Base-by-base conservation (phyloP, 1,139 yeast genomes). In the Meyerozyma elateridarum region DNA sequence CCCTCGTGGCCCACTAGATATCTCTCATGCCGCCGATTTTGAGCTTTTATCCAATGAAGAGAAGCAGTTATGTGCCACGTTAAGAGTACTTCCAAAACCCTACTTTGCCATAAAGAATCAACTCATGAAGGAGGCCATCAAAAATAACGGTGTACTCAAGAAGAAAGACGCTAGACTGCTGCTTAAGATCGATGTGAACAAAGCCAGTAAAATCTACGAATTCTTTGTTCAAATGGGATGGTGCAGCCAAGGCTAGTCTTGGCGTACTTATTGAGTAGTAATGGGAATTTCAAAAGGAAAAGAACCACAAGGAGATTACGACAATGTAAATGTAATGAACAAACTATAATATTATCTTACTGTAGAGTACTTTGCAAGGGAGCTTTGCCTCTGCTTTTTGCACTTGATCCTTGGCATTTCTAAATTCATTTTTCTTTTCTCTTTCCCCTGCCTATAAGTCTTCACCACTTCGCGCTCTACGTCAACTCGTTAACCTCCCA, bases 181-280 rank as follows among this genome's bases (percentile, higher is more conserved):
- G 37, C 61, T 87, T 37, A 85, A 87, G 49, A 81, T 91, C 37
- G 98, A 93, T 51, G 83, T 87, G 18, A 73, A 76, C 45, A 91
- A 91, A 56, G 87, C 95, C 1, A 79, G 87, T 16, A 79, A 82
- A 52, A 84, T 91, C 32, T 89, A 84, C 56, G 97, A 91, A 52
- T 91, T 91, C 51, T 89, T 91, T 56, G 87, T 84, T 39, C 79
- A 79, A 39, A 95, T 89, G 71, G 84, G 88, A 37, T 91, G 98
- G 98, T 66, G 71, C 39, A 55, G 68, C 7, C 74, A 65, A 35
- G 73, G 71, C 3, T 68, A n/a, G n/a, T n/a, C n/a, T n/a, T n/a
- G n/a, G n/a, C n/a, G n/a, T n/a, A n/a, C n/a, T n/a, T n/a, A n/a
- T n/a, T n/a, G n/a, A n/a, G n/a, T n/a, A n/a, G n/a, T n/a, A n/a